Evolutionary conservation across 495 filamentous ascomycete species (phyloP).

Genomic region (Beverwykella pulmonaria): DNA sequence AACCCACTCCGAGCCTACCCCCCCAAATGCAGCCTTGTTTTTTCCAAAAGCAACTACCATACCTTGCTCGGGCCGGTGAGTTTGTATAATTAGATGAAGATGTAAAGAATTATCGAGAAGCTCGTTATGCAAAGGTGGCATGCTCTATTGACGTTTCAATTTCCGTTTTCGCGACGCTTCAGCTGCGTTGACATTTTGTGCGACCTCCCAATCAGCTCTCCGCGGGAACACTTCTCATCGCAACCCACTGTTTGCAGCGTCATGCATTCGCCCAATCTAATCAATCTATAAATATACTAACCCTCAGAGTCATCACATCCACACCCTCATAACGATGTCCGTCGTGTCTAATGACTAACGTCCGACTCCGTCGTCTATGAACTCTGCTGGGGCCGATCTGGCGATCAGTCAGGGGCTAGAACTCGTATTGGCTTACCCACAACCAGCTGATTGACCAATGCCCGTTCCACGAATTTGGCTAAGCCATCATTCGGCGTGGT

Average conservation of each 20-base stretch:
- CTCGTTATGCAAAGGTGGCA: not conserved
- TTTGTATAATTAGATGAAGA: too few species aligned
- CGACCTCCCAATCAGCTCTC: not conserved
- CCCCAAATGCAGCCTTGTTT: too few species aligned
- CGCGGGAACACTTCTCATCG: not conserved
- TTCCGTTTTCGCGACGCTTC: not conserved
- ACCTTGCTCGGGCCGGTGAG: too few species aligned
- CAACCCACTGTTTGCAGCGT: not conserved
- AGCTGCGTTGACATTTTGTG: not conserved
- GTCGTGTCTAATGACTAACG: not conserved
- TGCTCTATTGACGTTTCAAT: not conserved
- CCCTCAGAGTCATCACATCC: not conserved
- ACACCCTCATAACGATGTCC: not conserved
- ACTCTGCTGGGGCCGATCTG: too few species aligned
- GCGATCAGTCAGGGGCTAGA: not conserved
- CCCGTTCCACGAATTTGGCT: not conserved
- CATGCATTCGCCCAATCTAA: not conserved
- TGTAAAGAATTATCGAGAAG: not conserved
- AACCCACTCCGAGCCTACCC: too few species aligned
- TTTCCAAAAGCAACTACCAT: too few species aligned
- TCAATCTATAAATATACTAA: not conserved
- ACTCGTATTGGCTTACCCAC: not conserved
- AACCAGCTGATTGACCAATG: not conserved
- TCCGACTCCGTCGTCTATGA: too few species aligned
- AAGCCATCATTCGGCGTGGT: not conserved